These are phyloP conservation scores for Metschnikowia arizonensis DNA, from an alignment of 805 yeast species.

Conservation along the genomic window DNA sequence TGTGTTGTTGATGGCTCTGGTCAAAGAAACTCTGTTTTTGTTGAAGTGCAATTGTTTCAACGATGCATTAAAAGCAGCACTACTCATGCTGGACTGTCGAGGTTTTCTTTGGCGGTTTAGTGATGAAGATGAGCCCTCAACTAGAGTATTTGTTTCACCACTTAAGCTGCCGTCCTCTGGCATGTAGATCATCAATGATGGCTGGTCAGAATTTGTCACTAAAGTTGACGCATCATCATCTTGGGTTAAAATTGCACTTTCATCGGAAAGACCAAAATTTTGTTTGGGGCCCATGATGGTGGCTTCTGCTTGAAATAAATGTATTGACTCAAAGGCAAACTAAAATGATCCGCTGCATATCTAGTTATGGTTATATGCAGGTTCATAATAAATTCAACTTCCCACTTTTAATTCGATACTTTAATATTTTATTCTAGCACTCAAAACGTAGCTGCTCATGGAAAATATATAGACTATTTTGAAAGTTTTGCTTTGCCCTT, in stretches of 20 bases:
- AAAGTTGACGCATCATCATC: conserved; percentile 15
- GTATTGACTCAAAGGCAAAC: conserved; percentile 9
- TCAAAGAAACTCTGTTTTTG: conserved; percentile 62
- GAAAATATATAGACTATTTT: too few species aligned
- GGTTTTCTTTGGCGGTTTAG: conserved; percentile 7
- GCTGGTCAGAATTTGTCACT: conserved; percentile 14
- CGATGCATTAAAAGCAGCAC: conserved; percentile 45
- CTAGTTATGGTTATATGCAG: too few species aligned
- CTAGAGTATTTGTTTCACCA: conserved; percentile 26
- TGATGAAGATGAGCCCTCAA: conserved; percentile 26
- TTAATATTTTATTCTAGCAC: too few species aligned
- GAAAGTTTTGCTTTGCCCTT: too few species aligned
- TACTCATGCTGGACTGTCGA: conserved; percentile 17
- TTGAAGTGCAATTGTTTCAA: conserved; percentile 74
- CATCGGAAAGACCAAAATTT: conserved; percentile 3
- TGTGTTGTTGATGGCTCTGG: conserved; percentile 54
- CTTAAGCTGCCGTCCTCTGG: conserved; percentile 31
- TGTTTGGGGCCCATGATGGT: conserved; percentile 5
- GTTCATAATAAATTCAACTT: too few species aligned
- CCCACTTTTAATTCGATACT: too few species aligned
- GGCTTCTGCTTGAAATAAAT: background rate
- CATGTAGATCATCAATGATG: conserved; percentile 24
- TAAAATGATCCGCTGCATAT: background rate
- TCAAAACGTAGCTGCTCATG: too few species aligned
- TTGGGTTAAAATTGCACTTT: background rate